Evolutionary conservation across 345 rosid genomes (phyloP), one percentile per base, ranked within the genome.

Genomic region (Bretschneidera sinensis): DNA sequence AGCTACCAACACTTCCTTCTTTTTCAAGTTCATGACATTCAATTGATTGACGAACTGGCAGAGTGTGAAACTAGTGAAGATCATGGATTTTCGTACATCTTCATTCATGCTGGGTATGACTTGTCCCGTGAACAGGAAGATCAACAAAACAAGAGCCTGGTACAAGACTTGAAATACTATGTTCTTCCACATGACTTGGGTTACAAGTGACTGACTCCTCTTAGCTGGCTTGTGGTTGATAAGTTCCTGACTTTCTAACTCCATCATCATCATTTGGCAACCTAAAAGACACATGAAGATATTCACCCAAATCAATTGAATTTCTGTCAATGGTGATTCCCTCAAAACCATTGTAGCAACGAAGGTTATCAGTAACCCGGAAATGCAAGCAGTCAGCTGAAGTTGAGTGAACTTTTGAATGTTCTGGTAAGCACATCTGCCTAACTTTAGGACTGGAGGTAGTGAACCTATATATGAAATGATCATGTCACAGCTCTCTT

Each of bases 1-100:
- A 58, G 28, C 24, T 16, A 24, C 11, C 5, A 31, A 5, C 23
- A 48, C 33, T 48, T 69, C 62, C 21, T 62, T 31, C 39, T 43
- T 66, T 15, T n/a, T 7, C 0, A 58, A 21, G 48, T 24, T 13
- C 62, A 66, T 65, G 55, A 21, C 52, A 1, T 54, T 55, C 22
- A 70, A 62, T 39, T 21, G 69, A 54, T 66, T 58, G 62, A 66
- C 54, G 17, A 74, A 33, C 60, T 74, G 78, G 54, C 68, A 61
- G 15, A 70, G 51, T 17, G 59, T 23, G 62, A 74, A 70, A 28
- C 57, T 34, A 17, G 21, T 67, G 57, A 59, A 71, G 67, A 60
- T 56, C 59, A 66, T 13, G 9, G 66, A 18, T 48, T 56, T 54
- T 50, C 50, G 54, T 15, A 24, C 20, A 8, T 64, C 55, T 33